Evolutionary conservation across 352 stramenopile species (phyloP).

Genomic region (Pythium phragmiticola): DNA sequence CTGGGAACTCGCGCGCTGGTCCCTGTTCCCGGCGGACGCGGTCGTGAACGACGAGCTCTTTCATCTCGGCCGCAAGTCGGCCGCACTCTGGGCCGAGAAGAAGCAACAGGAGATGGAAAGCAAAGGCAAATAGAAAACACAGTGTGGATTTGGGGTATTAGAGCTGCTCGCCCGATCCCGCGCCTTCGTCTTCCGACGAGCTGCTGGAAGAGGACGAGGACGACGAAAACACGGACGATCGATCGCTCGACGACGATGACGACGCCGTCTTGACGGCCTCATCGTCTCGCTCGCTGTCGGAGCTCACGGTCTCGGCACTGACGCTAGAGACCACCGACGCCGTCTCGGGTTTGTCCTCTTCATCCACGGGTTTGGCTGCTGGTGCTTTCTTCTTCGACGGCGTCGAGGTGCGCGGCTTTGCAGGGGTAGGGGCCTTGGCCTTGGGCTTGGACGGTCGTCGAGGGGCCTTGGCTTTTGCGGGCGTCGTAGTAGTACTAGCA

Average conservation of each 20-base stretch:
- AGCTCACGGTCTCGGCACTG: constrained; percentile 20
- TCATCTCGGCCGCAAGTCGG: constrained; percentile 47
- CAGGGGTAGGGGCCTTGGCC: background rate
- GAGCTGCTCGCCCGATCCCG: background rate
- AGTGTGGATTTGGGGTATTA: background rate
- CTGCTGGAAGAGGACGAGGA: constrained; percentile 47
- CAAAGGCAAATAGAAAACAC: too few species aligned
- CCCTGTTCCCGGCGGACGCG: constrained; percentile 55
- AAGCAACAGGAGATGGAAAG: constrained; percentile 1
- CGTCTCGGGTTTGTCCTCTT: background rate
- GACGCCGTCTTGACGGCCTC: constrained; percentile 41
- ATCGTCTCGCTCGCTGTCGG: constrained; percentile 29
- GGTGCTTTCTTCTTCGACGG: constrained; percentile 5
- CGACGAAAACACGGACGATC: constrained; percentile 37
- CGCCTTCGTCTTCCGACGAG: constrained; percentile 43
- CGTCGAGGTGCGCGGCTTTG: constrained; percentile 13
- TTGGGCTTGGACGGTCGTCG: constrained; percentile 13
- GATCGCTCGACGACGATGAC: constrained; percentile 36
- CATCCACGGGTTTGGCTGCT: background rate
- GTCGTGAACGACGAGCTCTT: constrained; percentile 69
- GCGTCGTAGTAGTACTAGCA: background rate
- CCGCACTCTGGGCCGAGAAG: constrained; percentile 45
- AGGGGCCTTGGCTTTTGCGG: constrained; percentile 2
- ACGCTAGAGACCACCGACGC: constrained; percentile 11
- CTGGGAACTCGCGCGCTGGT: constrained; percentile 50